Evolutionary conservation across 2,329 filamentous ascomycete genomes (phyloP), one percentile per base, ranked within the genome.

Genomic region (Penicillium glabrum): DNA sequence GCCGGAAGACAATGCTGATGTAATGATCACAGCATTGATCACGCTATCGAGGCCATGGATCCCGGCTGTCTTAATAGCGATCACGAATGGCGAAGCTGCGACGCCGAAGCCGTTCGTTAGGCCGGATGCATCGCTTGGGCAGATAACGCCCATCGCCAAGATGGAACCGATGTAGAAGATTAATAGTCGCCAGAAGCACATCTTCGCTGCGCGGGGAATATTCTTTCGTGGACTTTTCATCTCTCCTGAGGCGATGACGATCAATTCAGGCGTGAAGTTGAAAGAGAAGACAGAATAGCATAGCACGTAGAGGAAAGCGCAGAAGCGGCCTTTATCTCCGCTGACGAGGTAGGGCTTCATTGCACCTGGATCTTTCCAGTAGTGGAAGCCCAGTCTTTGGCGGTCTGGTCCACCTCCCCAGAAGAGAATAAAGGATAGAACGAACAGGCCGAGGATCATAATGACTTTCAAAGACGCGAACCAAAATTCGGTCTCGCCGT

Each of bases 161-260:
- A 46, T 46, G 1, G 46, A 27, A 9, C 29, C 41, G 14, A 54
- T 37, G 14, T 45, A 54, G 21, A 54, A 54, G n/a, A 54, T 39
- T n/a, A 54, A 5, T 1, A 57, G n/a, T 5, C 50, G 21, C 16
- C n/a, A 24, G 21, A 33, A 5, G 46, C 37, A 57, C 26, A n/a
- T 31, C 26, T 21, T 31, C 19, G 19, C 46, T 31, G 46, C 46
- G 6, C 19, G 51, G 9, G 89, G 89, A 56, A 92, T 85, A 26
- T 85, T 88, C 72, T 84, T 85, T 68, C 88, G 84, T 1, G 89
- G 89, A 75, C 91, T 90, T 75, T 90, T 86, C 1, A 88, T 88
- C 74, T 91, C 88, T 48, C 86, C 89, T 37, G 89, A 87, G 0
- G 88, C 90, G 11, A 91, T 86, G 76, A 88, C 88, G 49, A 90